phyloP scores from a whole-genome alignment of 2,329 filamentous ascomycete genomes.

The Diaporthe citriasiana region DNA sequence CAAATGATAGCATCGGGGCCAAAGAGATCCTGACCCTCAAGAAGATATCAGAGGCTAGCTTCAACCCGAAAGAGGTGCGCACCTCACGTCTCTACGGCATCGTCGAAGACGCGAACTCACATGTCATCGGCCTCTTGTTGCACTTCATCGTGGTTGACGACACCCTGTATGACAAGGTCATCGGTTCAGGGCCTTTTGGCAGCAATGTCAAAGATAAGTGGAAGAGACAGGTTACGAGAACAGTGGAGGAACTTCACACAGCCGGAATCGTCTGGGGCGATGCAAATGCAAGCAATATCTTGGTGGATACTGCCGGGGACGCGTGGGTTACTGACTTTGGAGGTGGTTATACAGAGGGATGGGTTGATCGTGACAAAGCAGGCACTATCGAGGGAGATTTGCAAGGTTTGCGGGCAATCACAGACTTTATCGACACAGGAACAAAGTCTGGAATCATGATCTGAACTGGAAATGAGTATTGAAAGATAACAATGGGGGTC shows the following conservation, averaged over 20 bases:
- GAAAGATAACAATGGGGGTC: too few relatives aligned
- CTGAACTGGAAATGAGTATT: too few relatives aligned
- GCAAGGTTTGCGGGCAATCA: too few relatives aligned
- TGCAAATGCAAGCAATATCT: conserved; percentile 49
- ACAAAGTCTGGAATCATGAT: too few relatives aligned
- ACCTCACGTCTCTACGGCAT: conserved; percentile 26
- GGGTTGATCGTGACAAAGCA: too few relatives aligned
- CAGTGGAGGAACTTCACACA: conserved; percentile 44
- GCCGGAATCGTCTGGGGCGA: conserved; percentile 50
- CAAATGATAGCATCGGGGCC: not conserved
- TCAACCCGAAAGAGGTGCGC: conserved; percentile 14
- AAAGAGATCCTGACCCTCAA: conserved; percentile 7
- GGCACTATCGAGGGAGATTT: too few relatives aligned
- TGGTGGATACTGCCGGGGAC: conserved; percentile 48
- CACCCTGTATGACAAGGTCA: not conserved
- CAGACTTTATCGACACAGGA: not conserved
- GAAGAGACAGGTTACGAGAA: conserved; percentile 43
- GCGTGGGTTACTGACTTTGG: conserved; percentile 51
- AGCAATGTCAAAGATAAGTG: conserved; percentile 36
- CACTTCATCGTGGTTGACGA: not conserved
- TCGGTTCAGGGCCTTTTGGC: not conserved
- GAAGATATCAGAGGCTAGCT: conserved; percentile 4
- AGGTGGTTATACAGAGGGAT: conserved; percentile 46
- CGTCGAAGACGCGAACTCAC: conserved; percentile 6
- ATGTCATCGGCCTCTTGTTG: conserved; percentile 12